These are phyloP conservation scores for Pestalotiopsis sp. DNA, from an alignment of 2,329 filamentous ascomycete genomes.

Conservation along the genomic window DNA sequence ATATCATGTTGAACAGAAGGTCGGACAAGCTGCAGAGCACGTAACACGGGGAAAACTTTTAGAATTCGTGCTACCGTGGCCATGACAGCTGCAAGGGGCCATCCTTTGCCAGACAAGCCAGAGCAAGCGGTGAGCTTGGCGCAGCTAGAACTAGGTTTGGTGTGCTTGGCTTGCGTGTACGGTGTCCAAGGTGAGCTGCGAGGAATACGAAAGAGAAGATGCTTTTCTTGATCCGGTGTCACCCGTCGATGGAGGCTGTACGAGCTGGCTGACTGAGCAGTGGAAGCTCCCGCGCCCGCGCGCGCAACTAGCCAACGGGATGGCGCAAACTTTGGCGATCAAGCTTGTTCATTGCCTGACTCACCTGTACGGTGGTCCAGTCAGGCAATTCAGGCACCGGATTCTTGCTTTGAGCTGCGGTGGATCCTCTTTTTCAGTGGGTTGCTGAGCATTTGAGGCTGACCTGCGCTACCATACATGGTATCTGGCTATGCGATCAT, in stretches of 20 bases:
- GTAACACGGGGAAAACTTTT: neutral
- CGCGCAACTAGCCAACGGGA: neutral
- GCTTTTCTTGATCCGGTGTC: neutral
- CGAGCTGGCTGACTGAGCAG: neutral
- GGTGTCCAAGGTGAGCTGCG: neutral
- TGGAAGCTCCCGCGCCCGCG: neutral
- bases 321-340: neutral
- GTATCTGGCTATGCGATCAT: neutral
- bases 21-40: neutral
- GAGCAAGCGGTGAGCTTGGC: slow-evolving; percentile 9
- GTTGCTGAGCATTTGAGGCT: neutral
- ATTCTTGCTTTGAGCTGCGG: neutral
- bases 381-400: neutral
- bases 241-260: neutral
- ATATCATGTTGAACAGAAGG: neutral
- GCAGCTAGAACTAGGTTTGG: neutral
- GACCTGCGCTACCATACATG: neutral
- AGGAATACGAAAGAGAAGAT: neutral
- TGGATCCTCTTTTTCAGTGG: neutral
- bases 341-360: neutral
- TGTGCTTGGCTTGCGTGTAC: neutral
- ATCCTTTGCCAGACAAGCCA: neutral
- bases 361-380: neutral
- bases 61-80: neutral
- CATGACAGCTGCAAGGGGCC: slow-evolving; percentile 11